Evolutionary conservation across 495 filamentous ascomycete species (phyloP).

Genomic region (Podospora comata): DNA sequence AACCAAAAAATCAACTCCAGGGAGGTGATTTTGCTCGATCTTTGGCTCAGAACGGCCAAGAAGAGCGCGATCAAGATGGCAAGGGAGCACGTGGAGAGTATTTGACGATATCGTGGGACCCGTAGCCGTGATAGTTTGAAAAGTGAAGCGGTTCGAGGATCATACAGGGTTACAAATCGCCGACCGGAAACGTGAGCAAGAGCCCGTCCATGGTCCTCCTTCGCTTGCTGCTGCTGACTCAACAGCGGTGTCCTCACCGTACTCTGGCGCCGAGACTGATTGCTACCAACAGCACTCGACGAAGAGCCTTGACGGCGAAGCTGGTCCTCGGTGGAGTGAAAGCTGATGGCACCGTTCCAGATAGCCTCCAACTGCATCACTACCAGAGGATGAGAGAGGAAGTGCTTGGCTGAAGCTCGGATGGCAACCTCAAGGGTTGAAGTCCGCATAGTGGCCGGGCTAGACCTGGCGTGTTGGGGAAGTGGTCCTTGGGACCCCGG

Average conservation of each 20-base stretch:
- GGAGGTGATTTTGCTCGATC: conserved; percentile 71
- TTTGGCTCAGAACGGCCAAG: conserved; percentile 65
- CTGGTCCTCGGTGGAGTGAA: conserved; percentile 80
- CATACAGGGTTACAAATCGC: conserved; percentile 80
- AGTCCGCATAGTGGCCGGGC: conserved; percentile 62
- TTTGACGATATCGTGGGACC: conserved; percentile 84
- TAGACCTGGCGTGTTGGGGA: conserved; percentile 33
- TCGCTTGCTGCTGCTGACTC: conserved; percentile 33
- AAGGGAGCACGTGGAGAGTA: conserved; percentile 81
- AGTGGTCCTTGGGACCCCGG: conserved; percentile 49
- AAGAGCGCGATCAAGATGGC: conserved; percentile 79
- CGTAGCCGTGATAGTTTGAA: conserved; percentile 88
- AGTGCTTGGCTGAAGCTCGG: conserved; percentile 81
- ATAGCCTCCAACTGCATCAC: conserved; percentile 92
- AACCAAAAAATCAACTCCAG: conserved; percentile 91
- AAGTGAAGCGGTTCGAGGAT: conserved; percentile 80
- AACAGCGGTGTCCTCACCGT: conserved; percentile 43
- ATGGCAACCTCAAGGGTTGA: conserved; percentile 91
- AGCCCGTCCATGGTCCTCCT: conserved; percentile 36
- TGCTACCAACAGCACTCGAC: conserved; percentile 18
- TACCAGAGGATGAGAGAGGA: conserved; percentile 83
- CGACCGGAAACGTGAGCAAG: conserved; percentile 44
- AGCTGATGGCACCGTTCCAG: conserved; percentile 91
- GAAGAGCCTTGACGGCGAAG: conserved; percentile 57
- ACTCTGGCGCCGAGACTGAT: conserved; percentile 33